Evolutionary conservation across 179 eudicot species (phyloP).

Genomic region (Amaranthus tricolor): DNA sequence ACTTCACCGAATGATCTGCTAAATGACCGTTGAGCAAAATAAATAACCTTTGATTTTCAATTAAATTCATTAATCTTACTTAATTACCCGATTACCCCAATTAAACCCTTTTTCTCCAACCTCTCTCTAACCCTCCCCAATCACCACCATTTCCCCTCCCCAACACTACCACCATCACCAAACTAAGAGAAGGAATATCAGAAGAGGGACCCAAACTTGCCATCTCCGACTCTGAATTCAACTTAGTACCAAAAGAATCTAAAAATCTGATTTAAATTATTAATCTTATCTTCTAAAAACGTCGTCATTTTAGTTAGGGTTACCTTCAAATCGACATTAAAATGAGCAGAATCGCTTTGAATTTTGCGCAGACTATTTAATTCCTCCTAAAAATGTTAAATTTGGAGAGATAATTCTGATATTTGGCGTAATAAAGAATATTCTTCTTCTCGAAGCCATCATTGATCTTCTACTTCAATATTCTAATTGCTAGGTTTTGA

Average conservation of each 20-base stretch:
- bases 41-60: too few species aligned
- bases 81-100: too few species aligned
- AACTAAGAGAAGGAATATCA: neutral
- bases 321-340: conserved; percentile 15
- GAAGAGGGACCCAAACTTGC: neutral
- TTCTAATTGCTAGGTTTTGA: neutral
- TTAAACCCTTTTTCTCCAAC: too few species aligned
- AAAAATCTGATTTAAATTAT: conserved; percentile 3
- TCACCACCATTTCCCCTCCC: conserved; percentile 28
- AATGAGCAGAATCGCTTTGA: conserved; percentile 1
- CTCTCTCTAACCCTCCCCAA: conserved; percentile 18
- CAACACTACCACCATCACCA: neutral
- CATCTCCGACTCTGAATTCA: conserved; percentile 1
- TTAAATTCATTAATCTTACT: too few species aligned
- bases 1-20: too few species aligned
- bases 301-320: conserved; percentile 27
- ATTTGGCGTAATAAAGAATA: conserved; percentile 49
- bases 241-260: neutral
- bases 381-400: conserved; percentile 38
- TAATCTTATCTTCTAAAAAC: conserved; percentile 33
- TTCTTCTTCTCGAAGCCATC: conserved; percentile 82
- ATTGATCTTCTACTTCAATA: conserved; percentile 46
- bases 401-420: conserved; percentile 34
- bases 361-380: conserved; percentile 21
- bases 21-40: too few species aligned